Percentiles rank a stretch among this genome's conserved stretches.
Evolutionary conservation across 768 basidiomycete species (phyloP).

Genomic region (Rickenella mellea): DNA sequence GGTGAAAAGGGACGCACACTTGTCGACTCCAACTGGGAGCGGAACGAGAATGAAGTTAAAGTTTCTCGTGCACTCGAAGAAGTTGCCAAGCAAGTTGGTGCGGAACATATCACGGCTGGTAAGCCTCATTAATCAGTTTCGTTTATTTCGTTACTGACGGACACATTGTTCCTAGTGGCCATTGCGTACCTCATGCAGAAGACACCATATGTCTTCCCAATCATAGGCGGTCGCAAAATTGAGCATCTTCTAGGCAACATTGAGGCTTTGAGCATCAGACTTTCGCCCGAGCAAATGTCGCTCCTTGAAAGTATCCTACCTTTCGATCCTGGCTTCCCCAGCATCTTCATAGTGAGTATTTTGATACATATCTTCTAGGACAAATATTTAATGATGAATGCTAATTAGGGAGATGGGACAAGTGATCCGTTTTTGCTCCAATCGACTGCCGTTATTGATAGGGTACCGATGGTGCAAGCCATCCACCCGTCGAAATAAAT

Average conservation of each 20-base stretch:
- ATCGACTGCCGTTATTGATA: conserved; percentile 1
- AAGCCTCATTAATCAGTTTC: conserved; percentile 4
- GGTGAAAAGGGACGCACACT: conserved; percentile 9
- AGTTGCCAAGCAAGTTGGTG: conserved; percentile 41
- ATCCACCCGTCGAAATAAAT: background rate
- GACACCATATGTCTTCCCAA: conserved; percentile 41
- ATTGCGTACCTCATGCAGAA: conserved; percentile 50
- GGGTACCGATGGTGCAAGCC: background rate
- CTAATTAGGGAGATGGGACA: conserved; percentile 3
- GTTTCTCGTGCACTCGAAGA: conserved; percentile 37
- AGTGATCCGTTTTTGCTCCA: background rate
- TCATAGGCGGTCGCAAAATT: conserved; percentile 42
- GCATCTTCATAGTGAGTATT: conserved; percentile 21
- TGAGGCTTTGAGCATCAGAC: conserved; percentile 37
- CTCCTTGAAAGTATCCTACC: conserved; percentile 32
- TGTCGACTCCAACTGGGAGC: conserved; percentile 28
- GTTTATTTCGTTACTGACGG: conserved; percentile 14
- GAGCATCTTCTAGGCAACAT: conserved; percentile 42
- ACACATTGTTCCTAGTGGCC: conserved; percentile 26
- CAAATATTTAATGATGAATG: background rate
- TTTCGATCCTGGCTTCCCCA: conserved; percentile 40
- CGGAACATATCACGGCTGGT: conserved; percentile 38
- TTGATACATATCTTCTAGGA: background rate
- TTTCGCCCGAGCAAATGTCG: conserved; percentile 35
- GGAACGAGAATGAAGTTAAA: conserved; percentile 32